Evolutionary conservation across 768 basidiomycete species (phyloP).

Genomic region (Punctularia strigosozonata): DNA sequence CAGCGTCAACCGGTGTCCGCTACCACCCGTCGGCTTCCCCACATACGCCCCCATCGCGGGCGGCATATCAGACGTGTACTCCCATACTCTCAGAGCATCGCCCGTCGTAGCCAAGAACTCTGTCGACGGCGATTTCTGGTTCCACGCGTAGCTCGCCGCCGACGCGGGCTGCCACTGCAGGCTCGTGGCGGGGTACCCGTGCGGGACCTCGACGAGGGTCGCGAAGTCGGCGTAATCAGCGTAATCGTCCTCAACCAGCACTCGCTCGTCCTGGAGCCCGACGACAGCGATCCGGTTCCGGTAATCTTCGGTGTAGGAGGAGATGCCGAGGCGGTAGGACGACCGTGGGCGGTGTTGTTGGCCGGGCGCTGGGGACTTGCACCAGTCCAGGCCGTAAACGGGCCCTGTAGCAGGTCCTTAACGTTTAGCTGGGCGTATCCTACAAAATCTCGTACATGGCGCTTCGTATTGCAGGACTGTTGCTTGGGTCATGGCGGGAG

Average conservation of each 20-base stretch:
- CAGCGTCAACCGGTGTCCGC: slow-evolving; percentile 55
- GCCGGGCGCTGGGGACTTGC: slow-evolving; percentile 66
- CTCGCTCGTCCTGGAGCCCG: slow-evolving; percentile 74
- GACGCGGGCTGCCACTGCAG: slow-evolving; percentile 87
- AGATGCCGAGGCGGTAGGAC: slow-evolving; percentile 76
- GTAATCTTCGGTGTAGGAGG: slow-evolving; percentile 78
- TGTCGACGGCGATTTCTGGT: slow-evolving; percentile 49
- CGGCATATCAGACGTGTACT: slow-evolving; percentile 63
- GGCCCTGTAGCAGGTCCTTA: slow-evolving; percentile 44
- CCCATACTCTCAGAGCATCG: slow-evolving; percentile 88
- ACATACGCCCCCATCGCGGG: slow-evolving; percentile 52
- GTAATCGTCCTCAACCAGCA: slow-evolving; percentile 78
- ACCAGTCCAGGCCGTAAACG: slow-evolving; percentile 81
- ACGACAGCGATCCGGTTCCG: slow-evolving; percentile 73
- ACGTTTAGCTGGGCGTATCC: not conserved
- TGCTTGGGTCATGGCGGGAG: slow-evolving; percentile 47
- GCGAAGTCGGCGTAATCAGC: slow-evolving; percentile 80
- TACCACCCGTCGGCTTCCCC: slow-evolving; percentile 43
- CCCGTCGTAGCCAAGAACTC: slow-evolving; percentile 92
- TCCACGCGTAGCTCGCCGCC: slow-evolving; percentile 52
- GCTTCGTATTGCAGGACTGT: slow-evolving; percentile 75
- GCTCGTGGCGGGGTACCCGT: slow-evolving; percentile 89
- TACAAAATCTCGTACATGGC: slow-evolving; percentile 37
- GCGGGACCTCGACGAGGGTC: slow-evolving; percentile 70
- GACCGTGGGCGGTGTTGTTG: slow-evolving; percentile 63